A percentile compares a stretch with the other conserved stretches of the same genome.
phyloP scores from a whole-genome alignment of 1,284 basidiomycete species.

The Retiboletus flavoniger region DNA sequence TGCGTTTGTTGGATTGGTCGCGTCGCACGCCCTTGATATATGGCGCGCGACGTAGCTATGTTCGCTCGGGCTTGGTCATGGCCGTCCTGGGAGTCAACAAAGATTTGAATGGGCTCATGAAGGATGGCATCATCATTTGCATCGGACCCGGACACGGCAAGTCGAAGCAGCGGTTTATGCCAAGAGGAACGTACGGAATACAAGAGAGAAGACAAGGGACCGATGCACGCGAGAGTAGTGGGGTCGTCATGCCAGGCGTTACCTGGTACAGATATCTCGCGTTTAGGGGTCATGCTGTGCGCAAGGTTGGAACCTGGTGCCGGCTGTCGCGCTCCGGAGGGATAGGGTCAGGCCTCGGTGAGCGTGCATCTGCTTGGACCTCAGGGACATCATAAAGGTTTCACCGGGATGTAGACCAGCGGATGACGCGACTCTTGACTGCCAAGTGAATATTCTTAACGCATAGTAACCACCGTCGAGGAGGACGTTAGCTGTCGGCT shows the following conservation, averaged over 20 bases:
- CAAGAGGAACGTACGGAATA: neutral
- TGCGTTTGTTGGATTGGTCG: no score
- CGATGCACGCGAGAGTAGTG: neutral
- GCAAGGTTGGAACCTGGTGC: neutral
- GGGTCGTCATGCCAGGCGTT: neutral
- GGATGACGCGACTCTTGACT: no score
- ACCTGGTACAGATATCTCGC: neutral
- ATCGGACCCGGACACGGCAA: no score
- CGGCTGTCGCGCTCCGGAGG: no score
- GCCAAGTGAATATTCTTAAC: no score
- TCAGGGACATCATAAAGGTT: neutral
- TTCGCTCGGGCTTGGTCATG: no score
- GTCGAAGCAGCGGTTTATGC: no score
- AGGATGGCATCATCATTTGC: no score
- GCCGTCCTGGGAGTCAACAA: no score
- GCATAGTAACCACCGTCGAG: neutral
- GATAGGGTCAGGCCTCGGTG: neutral
- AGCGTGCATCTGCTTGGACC: neutral
- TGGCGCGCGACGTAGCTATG: no score
- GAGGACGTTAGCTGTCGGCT: neutral
- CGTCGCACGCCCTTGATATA: no score
- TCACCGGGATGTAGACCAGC: neutral
- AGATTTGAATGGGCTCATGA: no score
- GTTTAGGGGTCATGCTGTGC: neutral
- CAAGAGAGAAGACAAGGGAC: neutral